Conservation (phyloP, 441 rosid genomes). For the Cnidoscolus chayamansa region DNA sequence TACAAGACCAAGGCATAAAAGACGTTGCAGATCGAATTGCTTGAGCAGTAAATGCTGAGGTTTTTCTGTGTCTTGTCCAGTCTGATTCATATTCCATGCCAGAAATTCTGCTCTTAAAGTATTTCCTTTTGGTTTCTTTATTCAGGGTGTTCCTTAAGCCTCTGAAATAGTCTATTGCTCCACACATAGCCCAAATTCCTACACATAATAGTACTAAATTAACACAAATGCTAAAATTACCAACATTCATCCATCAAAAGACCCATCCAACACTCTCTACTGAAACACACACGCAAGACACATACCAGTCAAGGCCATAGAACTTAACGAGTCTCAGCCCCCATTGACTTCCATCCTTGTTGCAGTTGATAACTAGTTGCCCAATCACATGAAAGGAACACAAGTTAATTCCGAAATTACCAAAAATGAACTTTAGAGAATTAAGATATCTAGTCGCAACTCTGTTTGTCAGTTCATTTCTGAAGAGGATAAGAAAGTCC, state of each 20-base stretch:
- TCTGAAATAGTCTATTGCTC: slow-evolving; percentile 34
- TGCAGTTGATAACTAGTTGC: slow-evolving; percentile 26
- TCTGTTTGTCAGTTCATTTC: slow-evolving; percentile 8
- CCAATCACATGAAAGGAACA: slow-evolving; percentile 8
- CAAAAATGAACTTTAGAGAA: slow-evolving; percentile 9
- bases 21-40: slow-evolving; percentile 62
- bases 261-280: neutral
- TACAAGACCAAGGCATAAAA: slow-evolving; percentile 75
- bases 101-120: slow-evolving; percentile 32
- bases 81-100: slow-evolving; percentile 88
- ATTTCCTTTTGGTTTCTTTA: slow-evolving; percentile 25
- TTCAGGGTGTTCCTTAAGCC: slow-evolving; percentile 27
- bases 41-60: slow-evolving; percentile 49
- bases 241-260: neutral
- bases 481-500: neutral
- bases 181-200: slow-evolving; percentile 57
- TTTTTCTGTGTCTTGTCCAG: slow-evolving; percentile 49
- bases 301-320: slow-evolving; percentile 57
- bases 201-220: slow-evolving; percentile 14
- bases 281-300: neutral
- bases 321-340: slow-evolving; percentile 50
- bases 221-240: slow-evolving; percentile 10
- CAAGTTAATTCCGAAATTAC: slow-evolving; percentile 16
- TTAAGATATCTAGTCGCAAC: neutral
- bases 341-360: slow-evolving; percentile 63